These are phyloP conservation scores for Cladosporium austrohemisphaericum DNA, from an alignment of 2,329 filamentous ascomycete species.

Conservation along the genomic window DNA sequence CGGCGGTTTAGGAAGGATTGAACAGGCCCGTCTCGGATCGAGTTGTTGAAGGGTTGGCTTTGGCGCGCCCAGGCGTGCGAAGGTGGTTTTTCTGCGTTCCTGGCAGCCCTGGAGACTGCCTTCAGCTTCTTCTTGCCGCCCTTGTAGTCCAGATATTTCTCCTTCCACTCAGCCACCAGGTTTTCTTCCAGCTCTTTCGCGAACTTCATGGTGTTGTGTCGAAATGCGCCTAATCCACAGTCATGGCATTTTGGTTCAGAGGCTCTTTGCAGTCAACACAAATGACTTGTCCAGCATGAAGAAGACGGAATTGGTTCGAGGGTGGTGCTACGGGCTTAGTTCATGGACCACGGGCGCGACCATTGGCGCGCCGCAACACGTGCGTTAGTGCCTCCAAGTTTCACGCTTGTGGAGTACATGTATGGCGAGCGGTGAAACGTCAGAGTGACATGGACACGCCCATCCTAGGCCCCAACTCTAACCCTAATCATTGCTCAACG, in stretches of 20 bases:
- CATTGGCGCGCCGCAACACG: too few relatives aligned
- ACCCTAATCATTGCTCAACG: too few relatives aligned
- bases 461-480: too few relatives aligned
- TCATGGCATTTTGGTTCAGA: neutral
- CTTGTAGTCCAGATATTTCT: conserved; percentile 38
- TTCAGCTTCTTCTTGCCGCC: conserved; percentile 89
- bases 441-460: too few relatives aligned
- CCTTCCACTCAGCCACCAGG: conserved; percentile 23
- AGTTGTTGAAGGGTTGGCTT: neutral
- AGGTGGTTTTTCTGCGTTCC: conserved; percentile 37
- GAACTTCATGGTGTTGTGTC: conserved; percentile 24
- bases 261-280: too few relatives aligned
- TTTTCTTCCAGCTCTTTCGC: conserved; percentile 24
- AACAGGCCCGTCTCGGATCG: conserved; percentile 28
- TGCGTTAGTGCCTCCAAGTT: too few relatives aligned
- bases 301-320: too few relatives aligned
- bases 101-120: conserved; percentile 68
- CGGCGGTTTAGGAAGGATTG: conserved; percentile 40
- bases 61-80: conserved; percentile 28
- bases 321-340: too few relatives aligned
- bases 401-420: too few relatives aligned
- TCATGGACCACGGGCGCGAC: too few relatives aligned
- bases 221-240: neutral
- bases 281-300: too few relatives aligned
- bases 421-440: too few relatives aligned